Evolutionary conservation across 1,284 basidiomycete genomes (phyloP), one percentile per base, ranked within the genome.

Genomic region (Naganishia sp.): DNA sequence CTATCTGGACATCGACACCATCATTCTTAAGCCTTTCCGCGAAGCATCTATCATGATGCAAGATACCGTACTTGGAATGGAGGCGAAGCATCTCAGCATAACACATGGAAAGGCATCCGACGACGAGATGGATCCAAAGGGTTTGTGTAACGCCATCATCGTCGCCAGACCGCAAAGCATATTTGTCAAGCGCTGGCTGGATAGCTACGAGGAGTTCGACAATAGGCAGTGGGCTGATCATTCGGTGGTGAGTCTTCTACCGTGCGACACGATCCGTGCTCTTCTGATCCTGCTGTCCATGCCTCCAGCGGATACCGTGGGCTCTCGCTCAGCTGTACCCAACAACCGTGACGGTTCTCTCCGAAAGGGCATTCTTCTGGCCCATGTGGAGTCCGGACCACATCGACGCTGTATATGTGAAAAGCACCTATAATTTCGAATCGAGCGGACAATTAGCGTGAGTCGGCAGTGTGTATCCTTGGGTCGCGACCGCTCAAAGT

Each of bases 141-240:
- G 81, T 0, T 70, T 82, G 3, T 81, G 80, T 68, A 82, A 82
- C 69, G 80, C 80, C 45, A 72, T 81, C 45, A 80, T 82, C 48
- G 70, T 81, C 10, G 70, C 78, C 0, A 73, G 75, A 49, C 74
- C 75, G 6, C 73, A 73, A 16, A 67, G 75, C 2, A 67, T 71
- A 7, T 82, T 81, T 66, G 53, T 82, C 49, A 54, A 73, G 23
- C 66, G 75, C 16, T 78, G 77, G 77, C 53, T 77, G 50, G 70
- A 65, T 11, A 72, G 64, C 21, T 82, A 82, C 68, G 75, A 78
- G 39, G 72, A 67, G 3, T 82, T 82, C 63, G 70, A 77, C 61
- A 71, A 74, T 39, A 69, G 64, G 16, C 69, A 70, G 7, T 81
- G 79, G 79, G 75, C 78, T 0, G 74, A 74, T 21, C 78, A 79